These are phyloP conservation scores for Collybia sordida DNA, from an alignment of 768 basidiomycete genomes.

Conservation along the genomic window DNA sequence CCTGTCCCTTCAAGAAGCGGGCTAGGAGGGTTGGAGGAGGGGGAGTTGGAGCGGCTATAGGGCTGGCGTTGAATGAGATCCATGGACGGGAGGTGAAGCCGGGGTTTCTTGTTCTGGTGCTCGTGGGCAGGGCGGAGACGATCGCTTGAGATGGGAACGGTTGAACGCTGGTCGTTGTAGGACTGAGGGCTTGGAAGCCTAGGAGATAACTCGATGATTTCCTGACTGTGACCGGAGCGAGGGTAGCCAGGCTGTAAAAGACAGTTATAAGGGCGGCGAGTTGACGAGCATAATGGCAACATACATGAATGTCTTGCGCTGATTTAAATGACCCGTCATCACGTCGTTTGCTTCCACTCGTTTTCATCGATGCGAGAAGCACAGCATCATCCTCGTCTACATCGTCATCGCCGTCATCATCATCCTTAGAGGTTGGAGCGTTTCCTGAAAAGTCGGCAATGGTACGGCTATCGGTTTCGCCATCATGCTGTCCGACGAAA, in stretches of 20 bases:
- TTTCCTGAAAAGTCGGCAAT: not conserved
- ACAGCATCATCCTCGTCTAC: not conserved
- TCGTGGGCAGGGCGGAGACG: no score
- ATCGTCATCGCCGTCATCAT: constrained; percentile 3
- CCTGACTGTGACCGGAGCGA: not conserved
- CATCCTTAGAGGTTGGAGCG: not conserved
- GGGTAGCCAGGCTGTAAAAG: not conserved
- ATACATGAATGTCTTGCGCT: no score
- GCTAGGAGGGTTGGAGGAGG: no score
- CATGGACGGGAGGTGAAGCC: no score
- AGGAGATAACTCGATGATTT: not conserved
- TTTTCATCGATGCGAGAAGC: not conserved
- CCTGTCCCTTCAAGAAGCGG: no score
- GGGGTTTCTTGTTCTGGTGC: no score
- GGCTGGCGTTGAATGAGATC: no score
- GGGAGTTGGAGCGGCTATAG: no score
- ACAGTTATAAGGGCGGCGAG: no score
- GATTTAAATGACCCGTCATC: not conserved
- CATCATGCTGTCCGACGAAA: not conserved
- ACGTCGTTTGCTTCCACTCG: not conserved
- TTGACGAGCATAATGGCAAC: not conserved
- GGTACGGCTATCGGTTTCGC: not conserved
- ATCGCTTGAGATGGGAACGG: no score
- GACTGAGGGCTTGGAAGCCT: no score
- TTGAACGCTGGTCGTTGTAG: no score